Evolutionary conservation across 257 asterid genomes (phyloP).

Genomic region (Striga asiatica): DNA sequence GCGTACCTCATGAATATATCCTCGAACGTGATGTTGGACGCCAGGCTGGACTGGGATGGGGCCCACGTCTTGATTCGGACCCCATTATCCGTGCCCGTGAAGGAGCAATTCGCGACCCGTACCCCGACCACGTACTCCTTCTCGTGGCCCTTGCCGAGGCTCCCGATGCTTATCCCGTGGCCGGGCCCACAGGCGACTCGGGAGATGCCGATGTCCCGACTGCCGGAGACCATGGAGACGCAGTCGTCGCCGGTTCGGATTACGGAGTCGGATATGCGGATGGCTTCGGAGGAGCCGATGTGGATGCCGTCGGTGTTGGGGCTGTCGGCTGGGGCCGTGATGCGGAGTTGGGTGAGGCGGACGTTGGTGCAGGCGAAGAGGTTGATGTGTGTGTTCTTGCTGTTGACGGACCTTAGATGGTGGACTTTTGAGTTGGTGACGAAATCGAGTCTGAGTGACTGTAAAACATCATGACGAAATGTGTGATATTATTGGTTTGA

Average conservation of each 20-base stretch:
- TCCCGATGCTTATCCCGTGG: conserved; percentile 67
- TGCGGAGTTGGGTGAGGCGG: conserved; percentile 24
- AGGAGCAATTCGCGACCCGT: conserved; percentile 29
- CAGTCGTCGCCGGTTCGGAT: conserved; percentile 73
- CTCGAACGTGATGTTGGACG: conserved; percentile 30
- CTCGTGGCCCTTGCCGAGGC: conserved; percentile 34
- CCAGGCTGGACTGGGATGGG: conserved; percentile 26
- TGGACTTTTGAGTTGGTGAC: conserved; percentile 34
- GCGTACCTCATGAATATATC: conserved; percentile 38
- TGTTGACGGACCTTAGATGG: conserved; percentile 43
- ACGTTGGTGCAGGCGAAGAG: conserved; percentile 45
- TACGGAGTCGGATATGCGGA: conserved; percentile 21
- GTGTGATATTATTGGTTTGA: no score
- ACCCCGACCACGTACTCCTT: conserved; percentile 29
- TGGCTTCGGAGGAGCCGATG: conserved; percentile 37
- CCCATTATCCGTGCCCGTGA: conserved; percentile 44
- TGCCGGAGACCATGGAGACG: conserved; percentile 52
- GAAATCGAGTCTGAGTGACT: conserved; percentile 62
- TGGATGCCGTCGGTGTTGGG: conserved; percentile 73
- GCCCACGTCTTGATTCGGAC: conserved; percentile 70
- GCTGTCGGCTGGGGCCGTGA: conserved; percentile 45
- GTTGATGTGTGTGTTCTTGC: conserved; percentile 54
- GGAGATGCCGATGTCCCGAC: conserved; percentile 29
- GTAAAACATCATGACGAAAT: not conserved
- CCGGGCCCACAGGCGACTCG: conserved; percentile 58